These are phyloP conservation scores for Aspergillus quadrilineatus DNA, from an alignment of 2,329 filamentous ascomycete genomes.

Conservation along the genomic window DNA sequence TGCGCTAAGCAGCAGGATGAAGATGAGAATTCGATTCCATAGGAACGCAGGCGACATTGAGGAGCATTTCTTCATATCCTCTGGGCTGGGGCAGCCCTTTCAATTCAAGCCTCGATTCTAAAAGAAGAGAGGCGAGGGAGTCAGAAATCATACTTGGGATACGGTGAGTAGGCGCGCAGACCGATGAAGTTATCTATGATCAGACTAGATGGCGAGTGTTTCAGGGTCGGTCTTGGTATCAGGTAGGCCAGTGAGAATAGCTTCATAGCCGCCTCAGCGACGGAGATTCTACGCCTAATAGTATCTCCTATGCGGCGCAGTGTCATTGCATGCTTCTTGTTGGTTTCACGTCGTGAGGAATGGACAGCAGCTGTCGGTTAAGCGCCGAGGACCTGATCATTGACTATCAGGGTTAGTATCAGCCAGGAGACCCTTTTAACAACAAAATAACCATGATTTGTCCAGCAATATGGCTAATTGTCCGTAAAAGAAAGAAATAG, in stretches of 20 bases:
- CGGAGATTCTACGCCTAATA: neutral
- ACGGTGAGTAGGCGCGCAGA: neutral
- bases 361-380: neutral
- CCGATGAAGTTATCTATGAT: neutral
- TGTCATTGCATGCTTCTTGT: neutral
- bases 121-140: neutral
- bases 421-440: no score
- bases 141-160: neutral
- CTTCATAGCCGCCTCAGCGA: constrained; percentile 6
- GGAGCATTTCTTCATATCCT: neutral
- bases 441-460: neutral
- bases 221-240: neutral
- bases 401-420: neutral
- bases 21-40: neutral
- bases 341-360: neutral
- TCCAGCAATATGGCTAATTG: neutral
- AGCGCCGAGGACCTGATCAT: neutral
- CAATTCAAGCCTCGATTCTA: neutral
- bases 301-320: neutral
- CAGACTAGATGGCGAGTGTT: neutral
- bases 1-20: neutral
- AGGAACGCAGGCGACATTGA: neutral
- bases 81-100: neutral
- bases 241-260: neutral
- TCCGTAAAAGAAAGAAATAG: neutral